These are phyloP conservation scores for Microthlaspi erraticum DNA, from an alignment of 345 rosid species.

Conservation along the genomic window DNA sequence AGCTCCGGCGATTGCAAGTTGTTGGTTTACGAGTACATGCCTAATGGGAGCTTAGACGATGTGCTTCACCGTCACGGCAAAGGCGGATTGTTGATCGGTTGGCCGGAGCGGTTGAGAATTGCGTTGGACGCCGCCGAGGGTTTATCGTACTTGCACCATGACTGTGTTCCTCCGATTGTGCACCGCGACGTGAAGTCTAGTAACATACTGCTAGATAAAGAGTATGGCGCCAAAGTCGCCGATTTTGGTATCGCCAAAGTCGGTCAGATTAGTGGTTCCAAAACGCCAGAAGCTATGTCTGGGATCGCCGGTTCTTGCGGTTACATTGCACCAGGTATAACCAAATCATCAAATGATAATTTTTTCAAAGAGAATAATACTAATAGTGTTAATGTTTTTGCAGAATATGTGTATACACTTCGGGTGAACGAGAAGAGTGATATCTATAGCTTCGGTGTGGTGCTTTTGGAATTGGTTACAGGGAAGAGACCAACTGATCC, in stretches of 20 bases:
- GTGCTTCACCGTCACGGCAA: constrained; percentile 57
- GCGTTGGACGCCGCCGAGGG: constrained; percentile 92
- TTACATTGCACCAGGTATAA: constrained; percentile 93
- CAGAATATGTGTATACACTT: constrained; percentile 89
- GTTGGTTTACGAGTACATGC: constrained; percentile 92
- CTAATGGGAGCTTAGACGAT: constrained; percentile 88
- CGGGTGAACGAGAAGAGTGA: constrained; percentile 96
- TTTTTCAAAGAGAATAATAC: too few species aligned
- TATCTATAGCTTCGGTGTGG: constrained; percentile 89
- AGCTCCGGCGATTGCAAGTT: constrained; percentile 63
- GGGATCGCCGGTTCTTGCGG: constrained; percentile 89
- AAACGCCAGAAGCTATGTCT: constrained; percentile 75
- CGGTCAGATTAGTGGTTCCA: constrained; percentile 50
- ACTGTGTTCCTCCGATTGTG: constrained; percentile 88
- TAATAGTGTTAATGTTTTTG: too few species aligned
- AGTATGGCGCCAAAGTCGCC: constrained; percentile 78
- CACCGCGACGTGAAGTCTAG: constrained; percentile 94
- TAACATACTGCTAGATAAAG: constrained; percentile 76
- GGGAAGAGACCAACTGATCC: constrained; percentile 75
- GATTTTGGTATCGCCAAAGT: constrained; percentile 93
- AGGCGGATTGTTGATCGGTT: constrained; percentile 56
- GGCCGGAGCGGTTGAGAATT: constrained; percentile 74
- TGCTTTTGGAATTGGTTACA: constrained; percentile 76
- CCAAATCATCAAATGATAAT: neutral
- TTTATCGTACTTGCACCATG: constrained; percentile 87